Evolutionary conservation across 768 basidiomycete species (phyloP).

Genomic region (Infundibulicybe gibba): DNA sequence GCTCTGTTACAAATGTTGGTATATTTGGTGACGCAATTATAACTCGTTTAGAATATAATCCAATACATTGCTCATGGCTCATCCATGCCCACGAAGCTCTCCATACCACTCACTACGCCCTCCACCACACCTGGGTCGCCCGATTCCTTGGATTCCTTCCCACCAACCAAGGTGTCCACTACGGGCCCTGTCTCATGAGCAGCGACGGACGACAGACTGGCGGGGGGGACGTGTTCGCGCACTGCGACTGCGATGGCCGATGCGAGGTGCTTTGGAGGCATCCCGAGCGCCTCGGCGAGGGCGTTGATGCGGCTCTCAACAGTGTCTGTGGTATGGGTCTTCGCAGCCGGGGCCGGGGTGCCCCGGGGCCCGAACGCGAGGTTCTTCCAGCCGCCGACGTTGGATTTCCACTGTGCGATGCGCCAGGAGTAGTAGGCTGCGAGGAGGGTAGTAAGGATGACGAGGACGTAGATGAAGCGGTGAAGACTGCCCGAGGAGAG

Average conservation of each 20-base stretch:
- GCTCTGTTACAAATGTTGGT: neutral
- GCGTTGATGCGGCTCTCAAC: constrained; percentile 57
- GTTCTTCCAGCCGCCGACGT: constrained; percentile 64
- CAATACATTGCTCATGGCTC: constrained; percentile 28
- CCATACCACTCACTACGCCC: constrained; percentile 29
- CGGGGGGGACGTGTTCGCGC: constrained; percentile 56
- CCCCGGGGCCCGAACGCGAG: constrained; percentile 33
- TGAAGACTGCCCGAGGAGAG: constrained; percentile 37
- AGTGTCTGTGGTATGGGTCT: constrained; percentile 12
- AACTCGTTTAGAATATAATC: too few relatives aligned
- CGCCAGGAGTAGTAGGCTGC: constrained; percentile 51
- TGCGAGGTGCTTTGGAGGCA: constrained; percentile 58
- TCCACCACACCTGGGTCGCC: constrained; percentile 20
- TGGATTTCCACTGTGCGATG: constrained; percentile 41
- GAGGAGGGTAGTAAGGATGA: constrained; percentile 35
- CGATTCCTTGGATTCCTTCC: constrained; percentile 11
- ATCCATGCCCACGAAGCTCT: constrained; percentile 43
- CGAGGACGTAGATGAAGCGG: constrained; percentile 48
- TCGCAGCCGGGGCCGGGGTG: neutral
- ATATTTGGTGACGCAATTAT: neutral
- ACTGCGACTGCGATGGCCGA: constrained; percentile 61
- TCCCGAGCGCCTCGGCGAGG: constrained; percentile 59
- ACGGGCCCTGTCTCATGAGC: constrained; percentile 42
- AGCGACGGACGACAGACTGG: constrained; percentile 53
- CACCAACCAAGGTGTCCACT: constrained; percentile 34